Base-by-base conservation (phyloP, 164 flowering plant species). In the Buxus sempervirens region DNA sequence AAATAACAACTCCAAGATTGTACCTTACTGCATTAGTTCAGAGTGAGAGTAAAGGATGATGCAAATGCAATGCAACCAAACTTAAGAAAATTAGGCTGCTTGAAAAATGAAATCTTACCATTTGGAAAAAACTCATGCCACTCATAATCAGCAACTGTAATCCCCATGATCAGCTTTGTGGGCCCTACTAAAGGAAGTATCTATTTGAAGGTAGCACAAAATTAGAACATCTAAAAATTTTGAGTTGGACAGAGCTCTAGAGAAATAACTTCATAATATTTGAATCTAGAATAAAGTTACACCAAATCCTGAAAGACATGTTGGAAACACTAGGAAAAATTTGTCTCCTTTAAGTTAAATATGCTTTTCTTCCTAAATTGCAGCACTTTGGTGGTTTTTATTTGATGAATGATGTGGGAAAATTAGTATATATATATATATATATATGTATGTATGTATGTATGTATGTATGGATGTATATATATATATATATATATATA, bases 51-150 rank as follows among this genome's bases (percentile, higher is more conserved):
- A 73, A 51, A 70, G 68, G 53, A 3, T 12, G 28, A 58, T n/a
- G n/a, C n/a, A n/a, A n/a, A n/a, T n/a, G n/a, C n/a, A n/a, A n/a
- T 22, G 42, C 48, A n/a, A 48, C 18, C 45, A 15, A 63, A 32
- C 53, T 67, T 57, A 73, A 56, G 19, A 1, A 26, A 41, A 61
- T 58, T 20, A 19, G 21, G 32, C 3, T 67, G 6, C 0, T 14
- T 7, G 59, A 23, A 69, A 48, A 66, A 57, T 27, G 32, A 73
- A 53, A 32, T 28, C 42, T 70, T 85, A 96, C 98, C 88, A 78
- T 85, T 72, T 24, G 99, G 98, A 70, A 93, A 90, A 78, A 96
- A 86, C 74, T 96, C 99, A 66, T 91, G 98, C 99, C 99, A 96
- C 38, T 86, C 85, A 75, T 91, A 93, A 73, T 70, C 81, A 55